Conservation (phyloP, 73 alveolate species). For the Paraurostyla sp. region DNA sequence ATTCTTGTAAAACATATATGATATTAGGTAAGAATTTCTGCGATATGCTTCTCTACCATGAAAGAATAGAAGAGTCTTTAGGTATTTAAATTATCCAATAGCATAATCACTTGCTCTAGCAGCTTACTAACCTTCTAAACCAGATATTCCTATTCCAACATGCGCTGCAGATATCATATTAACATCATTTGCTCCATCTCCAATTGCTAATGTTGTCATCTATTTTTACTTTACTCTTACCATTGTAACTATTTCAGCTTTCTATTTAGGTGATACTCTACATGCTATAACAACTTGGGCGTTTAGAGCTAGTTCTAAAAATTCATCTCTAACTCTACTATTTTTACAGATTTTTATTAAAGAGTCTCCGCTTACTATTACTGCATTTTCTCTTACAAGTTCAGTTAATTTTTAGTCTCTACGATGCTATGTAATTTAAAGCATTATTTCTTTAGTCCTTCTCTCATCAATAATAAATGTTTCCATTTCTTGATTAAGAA, state of each 20-base stretch:
- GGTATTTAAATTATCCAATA: slow-evolving; percentile 84
- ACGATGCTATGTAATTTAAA: slow-evolving; percentile 49
- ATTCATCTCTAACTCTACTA: slow-evolving; percentile 70
- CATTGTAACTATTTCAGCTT: slow-evolving; percentile 89
- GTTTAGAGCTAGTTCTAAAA: slow-evolving; percentile 75
- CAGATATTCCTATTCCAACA: slow-evolving; percentile 96
- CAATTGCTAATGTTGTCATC: slow-evolving; percentile 92
- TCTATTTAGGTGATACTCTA: slow-evolving; percentile 93
- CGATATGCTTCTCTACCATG: slow-evolving; percentile 98
- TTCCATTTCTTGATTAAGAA: slow-evolving; percentile 86
- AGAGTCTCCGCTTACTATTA: slow-evolving; percentile 90
- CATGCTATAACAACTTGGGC: slow-evolving; percentile 83
- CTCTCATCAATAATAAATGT: slow-evolving; percentile 73
- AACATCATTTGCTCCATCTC: slow-evolving; percentile 99
- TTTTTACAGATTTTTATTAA: slow-evolving; percentile 79
- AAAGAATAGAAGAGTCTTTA: slow-evolving; percentile 78
- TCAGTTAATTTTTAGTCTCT: slow-evolving; percentile 62
- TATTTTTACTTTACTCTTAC: slow-evolving; percentile 70
- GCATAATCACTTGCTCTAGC: slow-evolving; percentile 95
- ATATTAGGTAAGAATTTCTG: slow-evolving; percentile 88
- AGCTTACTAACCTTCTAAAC: slow-evolving; percentile 97
- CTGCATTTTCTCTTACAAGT: slow-evolving; percentile 74
- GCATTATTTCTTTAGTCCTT: slow-evolving; percentile 30
- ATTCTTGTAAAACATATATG: slow-evolving; percentile 93
- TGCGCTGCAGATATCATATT: slow-evolving; percentile 97